Conservation (phyloP, 2,329 filamentous ascomycete genomes). For the Hymenoscyphus linearis region DNA sequence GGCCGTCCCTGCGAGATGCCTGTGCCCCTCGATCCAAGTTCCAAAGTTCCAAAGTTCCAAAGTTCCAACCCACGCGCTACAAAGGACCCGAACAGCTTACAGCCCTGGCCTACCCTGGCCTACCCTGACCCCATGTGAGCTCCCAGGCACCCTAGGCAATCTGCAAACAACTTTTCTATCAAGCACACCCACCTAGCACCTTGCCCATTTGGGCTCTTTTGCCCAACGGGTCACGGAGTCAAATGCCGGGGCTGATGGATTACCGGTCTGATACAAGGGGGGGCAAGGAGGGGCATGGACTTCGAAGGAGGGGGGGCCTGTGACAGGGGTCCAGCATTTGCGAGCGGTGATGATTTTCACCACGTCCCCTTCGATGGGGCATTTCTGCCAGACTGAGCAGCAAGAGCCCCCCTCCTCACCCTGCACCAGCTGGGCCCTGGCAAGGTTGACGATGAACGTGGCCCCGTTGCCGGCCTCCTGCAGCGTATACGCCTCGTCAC, state of each 20-base stretch:
- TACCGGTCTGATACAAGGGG: conserved; percentile 20
- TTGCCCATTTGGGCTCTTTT: conserved; percentile 1
- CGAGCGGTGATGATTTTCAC: background rate
- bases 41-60: too few species aligned
- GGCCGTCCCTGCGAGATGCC: conserved; percentile 3
- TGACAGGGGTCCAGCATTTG: background rate
- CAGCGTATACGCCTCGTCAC: conserved; percentile 19
- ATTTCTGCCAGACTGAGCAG: conserved; percentile 1
- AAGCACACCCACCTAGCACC: too few species aligned
- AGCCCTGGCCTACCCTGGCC: too few species aligned
- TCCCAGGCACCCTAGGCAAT: conserved; percentile 14
- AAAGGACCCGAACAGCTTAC: conserved; percentile 6
- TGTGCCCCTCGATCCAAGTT: background rate
- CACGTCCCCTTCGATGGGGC: background rate
- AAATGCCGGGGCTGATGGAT: conserved; percentile 20
- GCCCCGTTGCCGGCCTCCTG: conserved; percentile 10
- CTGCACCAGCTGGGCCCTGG: background rate
- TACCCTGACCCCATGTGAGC: conserved; percentile 13
- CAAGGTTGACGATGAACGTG: conserved; percentile 11
- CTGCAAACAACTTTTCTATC: background rate
- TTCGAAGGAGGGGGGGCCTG: too few species aligned
- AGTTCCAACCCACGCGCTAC: conserved; percentile 3
- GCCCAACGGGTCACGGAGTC: conserved; percentile 19
- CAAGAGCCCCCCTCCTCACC: background rate
- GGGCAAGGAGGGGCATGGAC: too few species aligned